Base-by-base conservation (phyloP, 228 moss, liverwort and hornwort species). In the Sphagnum magellanicum region DNA sequence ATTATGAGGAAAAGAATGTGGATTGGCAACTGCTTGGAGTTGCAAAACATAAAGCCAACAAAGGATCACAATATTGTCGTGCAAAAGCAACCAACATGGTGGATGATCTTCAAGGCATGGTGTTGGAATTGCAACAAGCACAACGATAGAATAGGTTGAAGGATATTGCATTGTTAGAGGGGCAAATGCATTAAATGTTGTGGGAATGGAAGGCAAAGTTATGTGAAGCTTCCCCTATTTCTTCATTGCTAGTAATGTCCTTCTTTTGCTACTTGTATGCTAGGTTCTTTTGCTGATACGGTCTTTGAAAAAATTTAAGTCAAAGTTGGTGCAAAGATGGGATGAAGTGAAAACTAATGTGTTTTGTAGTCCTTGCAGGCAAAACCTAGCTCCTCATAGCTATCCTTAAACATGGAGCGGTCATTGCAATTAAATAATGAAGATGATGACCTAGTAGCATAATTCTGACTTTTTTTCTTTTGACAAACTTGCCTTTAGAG, bases 181-280 rank as follows among this genome's bases (percentile, higher is more conserved):
- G 82, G 75, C 86, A 86, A 67, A 86, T 86, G 86, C 86, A 86
- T 75, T 82, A 86, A 77, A 79, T 79, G 82, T 69, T 86, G 71
- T 70, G 79, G 66, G 86, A 86, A 77, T 86, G 86, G 86, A 86
- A 82, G 52, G 86, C 73, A 15, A 82, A 86, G 75, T 79, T 86
- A 0, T 73, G 86, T 49, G 86, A 86, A 61, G 69, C 77, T 2
- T 82, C 82, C 7, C 86, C 86, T 48, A 67, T 79, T 49, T 80
- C 79, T 46, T 82, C 86, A 73, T 86, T 82, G 69, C 75, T 82
- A 82, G 86, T 86, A n/a, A n/a, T n/a, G n/a, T n/a, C n/a, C n/a
- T n/a, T n/a, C n/a, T n/a, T n/a, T n/a, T n/a, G n/a, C n/a, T n/a
- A n/a, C n/a, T n/a, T n/a, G n/a, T n/a, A n/a, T n/a, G n/a, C n/a